A percentile compares a stretch with the other conserved stretches of the same genome.
These are phyloP conservation scores for Starmerella roubikii DNA, from an alignment of 805 yeast species.

Conservation along the genomic window DNA sequence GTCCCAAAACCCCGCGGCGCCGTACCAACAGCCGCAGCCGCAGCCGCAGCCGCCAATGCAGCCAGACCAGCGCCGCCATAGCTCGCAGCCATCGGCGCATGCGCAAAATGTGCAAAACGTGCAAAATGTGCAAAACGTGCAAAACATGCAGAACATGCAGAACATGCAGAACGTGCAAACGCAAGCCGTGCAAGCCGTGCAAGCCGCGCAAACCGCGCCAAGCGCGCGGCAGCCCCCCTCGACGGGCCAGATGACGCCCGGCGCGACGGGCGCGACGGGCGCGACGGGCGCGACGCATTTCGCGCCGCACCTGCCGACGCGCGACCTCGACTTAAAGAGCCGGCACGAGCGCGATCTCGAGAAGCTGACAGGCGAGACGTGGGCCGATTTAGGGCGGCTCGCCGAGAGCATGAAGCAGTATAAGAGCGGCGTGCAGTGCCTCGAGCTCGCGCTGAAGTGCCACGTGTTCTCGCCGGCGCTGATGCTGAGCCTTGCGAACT, in stretches of 20 bases:
- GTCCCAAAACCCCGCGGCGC: no score
- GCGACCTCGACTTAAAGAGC: neutral
- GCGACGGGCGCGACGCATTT: neutral
- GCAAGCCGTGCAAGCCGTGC: no score
- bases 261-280: neutral
- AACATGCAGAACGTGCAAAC: no score
- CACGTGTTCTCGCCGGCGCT: slow-evolving; percentile 79
- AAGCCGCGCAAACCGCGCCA: no score
- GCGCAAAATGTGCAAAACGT: slow-evolving; percentile 1
- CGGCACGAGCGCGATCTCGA: slow-evolving; percentile 17
- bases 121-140: slow-evolving; percentile 1
- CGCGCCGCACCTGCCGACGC: neutral
- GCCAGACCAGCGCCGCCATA: neutral
- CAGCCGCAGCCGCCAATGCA: neutral
- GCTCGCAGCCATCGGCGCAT: neutral
- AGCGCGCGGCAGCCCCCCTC: no score
- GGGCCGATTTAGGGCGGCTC: slow-evolving; percentile 78
- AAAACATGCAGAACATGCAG: no score
- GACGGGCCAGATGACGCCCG: neutral
- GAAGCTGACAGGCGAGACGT: slow-evolving; percentile 38
- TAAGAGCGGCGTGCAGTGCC: slow-evolving; percentile 78
- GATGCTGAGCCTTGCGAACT: slow-evolving; percentile 70
- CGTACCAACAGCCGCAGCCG: no score
- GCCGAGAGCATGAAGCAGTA: slow-evolving; percentile 83
- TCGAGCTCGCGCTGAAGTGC: slow-evolving; percentile 75